Evolutionary conservation across 1,284 basidiomycete genomes (phyloP).

Genomic region (Melanopsichium pennsylvanicum): DNA sequence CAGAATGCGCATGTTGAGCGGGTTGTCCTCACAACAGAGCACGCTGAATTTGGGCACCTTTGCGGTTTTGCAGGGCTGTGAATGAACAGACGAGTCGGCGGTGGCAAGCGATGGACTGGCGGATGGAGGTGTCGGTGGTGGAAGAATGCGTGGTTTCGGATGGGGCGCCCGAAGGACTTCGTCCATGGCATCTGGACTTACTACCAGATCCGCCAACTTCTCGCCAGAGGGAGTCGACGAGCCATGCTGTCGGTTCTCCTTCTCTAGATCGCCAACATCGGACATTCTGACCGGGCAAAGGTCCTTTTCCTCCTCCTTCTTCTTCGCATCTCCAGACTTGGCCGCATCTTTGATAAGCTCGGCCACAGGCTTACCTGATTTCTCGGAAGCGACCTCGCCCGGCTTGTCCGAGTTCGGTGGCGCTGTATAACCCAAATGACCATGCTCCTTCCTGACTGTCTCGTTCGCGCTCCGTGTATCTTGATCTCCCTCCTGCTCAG

Average conservation of each 20-base stretch:
- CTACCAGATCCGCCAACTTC: constrained; percentile 37
- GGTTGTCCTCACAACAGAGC: constrained; percentile 58
- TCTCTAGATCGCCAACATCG: constrained; percentile 11
- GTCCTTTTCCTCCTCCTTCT: constrained; percentile 4
- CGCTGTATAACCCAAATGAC: constrained; percentile 34
- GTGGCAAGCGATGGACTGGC: neutral
- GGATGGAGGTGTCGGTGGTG: constrained; percentile 2
- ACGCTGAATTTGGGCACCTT: constrained; percentile 34
- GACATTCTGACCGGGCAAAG: constrained; percentile 12
- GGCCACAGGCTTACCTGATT: constrained; percentile 6
- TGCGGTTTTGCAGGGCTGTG: neutral
- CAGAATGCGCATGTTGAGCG: constrained; percentile 52
- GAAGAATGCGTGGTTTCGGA: constrained; percentile 21
- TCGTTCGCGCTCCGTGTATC: constrained; percentile 11
- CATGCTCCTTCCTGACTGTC: constrained; percentile 18
- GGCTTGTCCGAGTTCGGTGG: constrained; percentile 14
- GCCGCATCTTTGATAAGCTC: neutral
- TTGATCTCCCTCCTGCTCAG: constrained; percentile 20
- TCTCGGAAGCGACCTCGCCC: constrained; percentile 2
- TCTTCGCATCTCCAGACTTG: neutral
- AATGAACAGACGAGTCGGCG: neutral
- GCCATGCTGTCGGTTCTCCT: constrained; percentile 4
- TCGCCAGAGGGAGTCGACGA: constrained; percentile 7
- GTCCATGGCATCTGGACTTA: constrained; percentile 26
- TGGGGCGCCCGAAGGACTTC: constrained; percentile 39